Evolutionary conservation across 2,329 filamentous ascomycete genomes (phyloP), one percentile per base, ranked within the genome.

Genomic region (Pseudogymnoascus sp.): DNA sequence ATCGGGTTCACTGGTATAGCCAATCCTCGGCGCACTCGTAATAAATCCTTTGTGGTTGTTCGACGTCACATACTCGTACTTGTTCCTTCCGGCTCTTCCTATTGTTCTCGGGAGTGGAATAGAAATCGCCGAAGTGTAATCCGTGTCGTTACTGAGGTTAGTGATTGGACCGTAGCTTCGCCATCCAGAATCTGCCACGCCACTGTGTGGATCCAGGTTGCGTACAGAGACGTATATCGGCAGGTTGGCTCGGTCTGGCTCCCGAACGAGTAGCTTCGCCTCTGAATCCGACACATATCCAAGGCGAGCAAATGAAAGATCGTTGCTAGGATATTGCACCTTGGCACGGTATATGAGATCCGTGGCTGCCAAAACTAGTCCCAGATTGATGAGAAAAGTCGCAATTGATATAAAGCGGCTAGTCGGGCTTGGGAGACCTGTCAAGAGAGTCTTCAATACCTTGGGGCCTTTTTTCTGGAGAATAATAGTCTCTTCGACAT

Each of bases 21-120:
- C 91, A 0, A 86, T 78, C 37, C 81, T 83, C 0, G 93, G 91
- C 1, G 92, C 88, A 0, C 91, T 88, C 3, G 83, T 84, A 70
- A 99, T 96, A 67, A 86, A 86, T 55, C 95, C 95, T 0, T 86
- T 87, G 69, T 93, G 88, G 71, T 95, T 93, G 72, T 95, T 96
- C 0, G 92, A 96, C 1, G 93, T 87, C 6, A 83, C 82, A 81
- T 95, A 99, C 69, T 91, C 86, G 71, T 97, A 99, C 25, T 41
- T 60, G 1, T 80, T 79, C 2, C 87, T 89, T 68, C 91, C 88
- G 1, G 80, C 79, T 3, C 87, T 89, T 68, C 91, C 88, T 9
- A 90, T 83, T 7, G 83, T 80, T 65, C 93, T 80, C 25, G 73
- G 76, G 12, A 89, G 77, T 0, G 83, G 82, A 38, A 97, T 80